Evolutionary conservation across 2,329 filamentous ascomycete species (phyloP).

Genomic region (Ceratocystis harringtonii): DNA sequence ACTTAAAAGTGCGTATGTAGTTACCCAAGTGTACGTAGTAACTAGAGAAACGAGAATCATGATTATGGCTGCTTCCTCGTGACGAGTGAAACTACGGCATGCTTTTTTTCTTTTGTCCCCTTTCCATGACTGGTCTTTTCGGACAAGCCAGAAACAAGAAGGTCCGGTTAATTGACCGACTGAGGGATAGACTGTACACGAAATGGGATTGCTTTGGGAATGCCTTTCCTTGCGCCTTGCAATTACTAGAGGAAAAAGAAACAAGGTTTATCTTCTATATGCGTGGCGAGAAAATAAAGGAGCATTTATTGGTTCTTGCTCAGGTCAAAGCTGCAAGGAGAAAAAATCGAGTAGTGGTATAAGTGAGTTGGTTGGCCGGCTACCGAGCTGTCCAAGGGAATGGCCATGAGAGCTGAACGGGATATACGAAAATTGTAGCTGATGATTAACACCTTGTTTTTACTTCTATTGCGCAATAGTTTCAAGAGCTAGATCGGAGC

Average conservation of each 20-base stretch:
- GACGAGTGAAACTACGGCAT: not conserved
- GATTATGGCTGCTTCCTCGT: too few species aligned
- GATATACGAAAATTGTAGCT: too few species aligned
- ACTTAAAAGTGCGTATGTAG: too few species aligned
- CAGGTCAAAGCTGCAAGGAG: not conserved
- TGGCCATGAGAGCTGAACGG: too few species aligned
- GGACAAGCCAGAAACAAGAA: not conserved
- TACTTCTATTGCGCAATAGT: too few species aligned
- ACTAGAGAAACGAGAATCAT: too few species aligned
- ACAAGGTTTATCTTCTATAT: not conserved
- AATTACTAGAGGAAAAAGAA: not conserved
- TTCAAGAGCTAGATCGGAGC: too few species aligned
- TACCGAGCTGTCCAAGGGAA: too few species aligned
- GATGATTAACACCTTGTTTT: too few species aligned
- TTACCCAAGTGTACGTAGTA: too few species aligned
- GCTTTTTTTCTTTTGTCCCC: not conserved
- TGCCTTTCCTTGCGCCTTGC: not conserved
- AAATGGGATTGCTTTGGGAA: not conserved
- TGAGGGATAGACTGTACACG: not conserved
- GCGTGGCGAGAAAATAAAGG: not conserved
- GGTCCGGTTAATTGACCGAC: slow-evolving; percentile 2
- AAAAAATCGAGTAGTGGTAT: not conserved
- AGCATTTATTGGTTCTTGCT: not conserved
- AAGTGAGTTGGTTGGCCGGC: too few species aligned
- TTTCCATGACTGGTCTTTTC: not conserved